These are phyloP conservation scores for Neonectria hederae DNA, from an alignment of 2,329 filamentous ascomycete species.

Conservation along the genomic window DNA sequence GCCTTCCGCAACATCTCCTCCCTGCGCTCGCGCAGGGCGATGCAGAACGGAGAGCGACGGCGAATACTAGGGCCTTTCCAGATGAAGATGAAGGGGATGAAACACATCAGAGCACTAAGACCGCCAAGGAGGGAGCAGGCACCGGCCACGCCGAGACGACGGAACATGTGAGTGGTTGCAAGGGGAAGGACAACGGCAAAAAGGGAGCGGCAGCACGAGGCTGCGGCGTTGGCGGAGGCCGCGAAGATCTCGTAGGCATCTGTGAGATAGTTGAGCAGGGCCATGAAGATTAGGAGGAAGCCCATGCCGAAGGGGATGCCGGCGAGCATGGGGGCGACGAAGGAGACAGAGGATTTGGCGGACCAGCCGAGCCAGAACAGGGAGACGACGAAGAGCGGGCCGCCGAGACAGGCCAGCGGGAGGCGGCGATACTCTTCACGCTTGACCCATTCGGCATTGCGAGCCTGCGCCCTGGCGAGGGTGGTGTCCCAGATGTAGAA, in stretches of 20 bases:
- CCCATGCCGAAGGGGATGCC: slow-evolving; percentile 70
- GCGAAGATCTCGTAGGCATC: slow-evolving; percentile 75
- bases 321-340: slow-evolving; percentile 66
- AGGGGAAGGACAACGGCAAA: slow-evolving; percentile 79
- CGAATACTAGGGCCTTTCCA: slow-evolving; percentile 66
- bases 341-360: slow-evolving; percentile 57
- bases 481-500: slow-evolving; percentile 73
- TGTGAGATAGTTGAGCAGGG: slow-evolving; percentile 70
- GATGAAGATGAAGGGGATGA: slow-evolving; percentile 62
- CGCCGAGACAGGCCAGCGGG: slow-evolving; percentile 76
- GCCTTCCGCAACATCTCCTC: slow-evolving; percentile 54
- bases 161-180: slow-evolving; percentile 61
- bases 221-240: slow-evolving; percentile 81
- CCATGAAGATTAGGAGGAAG: slow-evolving; percentile 71
- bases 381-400: slow-evolving; percentile 67
- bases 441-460: slow-evolving; percentile 64
- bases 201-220: slow-evolving; percentile 91
- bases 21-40: slow-evolving; percentile 63
- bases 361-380: slow-evolving; percentile 73
- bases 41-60: slow-evolving; percentile 68
- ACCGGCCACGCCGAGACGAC: slow-evolving; percentile 56
- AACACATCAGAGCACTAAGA: slow-evolving; percentile 59
- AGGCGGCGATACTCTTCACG: slow-evolving; percentile 75
- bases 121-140: slow-evolving; percentile 64
- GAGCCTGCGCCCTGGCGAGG: slow-evolving; percentile 61